These are phyloP conservation scores for Thalassiosira gravida DNA, from an alignment of 352 stramenopile genomes.

Conservation along the genomic window DNA sequence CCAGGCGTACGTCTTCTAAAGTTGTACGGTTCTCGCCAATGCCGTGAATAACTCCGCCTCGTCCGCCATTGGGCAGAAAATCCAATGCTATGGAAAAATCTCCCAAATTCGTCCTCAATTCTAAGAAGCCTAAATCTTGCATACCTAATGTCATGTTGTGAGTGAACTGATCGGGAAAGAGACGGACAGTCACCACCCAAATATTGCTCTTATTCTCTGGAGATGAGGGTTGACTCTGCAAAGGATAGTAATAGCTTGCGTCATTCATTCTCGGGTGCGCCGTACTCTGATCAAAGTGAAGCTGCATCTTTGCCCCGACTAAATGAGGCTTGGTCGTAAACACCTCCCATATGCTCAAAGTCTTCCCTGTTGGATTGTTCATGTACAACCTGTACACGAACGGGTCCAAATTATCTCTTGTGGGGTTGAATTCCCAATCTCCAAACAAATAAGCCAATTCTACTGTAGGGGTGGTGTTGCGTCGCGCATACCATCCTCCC, in stretches of 20 bases:
- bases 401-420: slow-evolving; percentile 20
- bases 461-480: slow-evolving; percentile 47
- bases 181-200: slow-evolving; percentile 51
- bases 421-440: slow-evolving; percentile 33
- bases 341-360: slow-evolving; percentile 63
- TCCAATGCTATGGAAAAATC: slow-evolving; percentile 72
- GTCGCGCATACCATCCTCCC: slow-evolving; percentile 55
- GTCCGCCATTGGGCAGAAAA: slow-evolving; percentile 48
- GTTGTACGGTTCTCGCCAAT: slow-evolving; percentile 30
- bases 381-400: slow-evolving; percentile 73
- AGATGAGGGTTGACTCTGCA: slow-evolving; percentile 19
- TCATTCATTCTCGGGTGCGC: slow-evolving; percentile 7
- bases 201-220: slow-evolving; percentile 46
- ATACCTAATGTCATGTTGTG: slow-evolving; percentile 26
- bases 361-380: slow-evolving; percentile 63
- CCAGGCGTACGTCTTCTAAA: slow-evolving; percentile 38
- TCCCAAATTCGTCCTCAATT: slow-evolving; percentile 58
- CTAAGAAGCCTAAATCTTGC: slow-evolving; percentile 69
- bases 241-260: slow-evolving; percentile 35
- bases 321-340: slow-evolving; percentile 65
- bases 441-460: slow-evolving; percentile 52
- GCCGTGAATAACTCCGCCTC: slow-evolving; percentile 38
- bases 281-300: not conserved
- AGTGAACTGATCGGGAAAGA: slow-evolving; percentile 54
- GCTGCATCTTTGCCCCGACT: slow-evolving; percentile 38